phyloP scores from a whole-genome alignment of 2,329 filamentous ascomycete genomes.

The Cephalotrichum gorgonifer region DNA sequence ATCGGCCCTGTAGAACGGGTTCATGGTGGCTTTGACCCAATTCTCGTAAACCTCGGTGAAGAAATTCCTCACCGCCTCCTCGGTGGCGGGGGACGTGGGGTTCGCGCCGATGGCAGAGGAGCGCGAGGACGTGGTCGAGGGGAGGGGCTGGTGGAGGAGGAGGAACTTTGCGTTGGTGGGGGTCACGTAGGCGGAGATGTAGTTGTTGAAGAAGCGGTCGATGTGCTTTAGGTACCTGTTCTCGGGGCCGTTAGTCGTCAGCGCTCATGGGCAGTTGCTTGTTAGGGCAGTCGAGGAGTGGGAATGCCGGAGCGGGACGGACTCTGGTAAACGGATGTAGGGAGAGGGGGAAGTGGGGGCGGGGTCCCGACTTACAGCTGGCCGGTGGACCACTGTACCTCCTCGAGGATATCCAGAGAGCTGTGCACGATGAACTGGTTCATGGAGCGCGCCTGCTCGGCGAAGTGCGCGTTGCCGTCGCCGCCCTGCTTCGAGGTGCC shows the following conservation, averaged over 20 bases:
- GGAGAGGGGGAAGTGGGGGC: conserved; percentile 10
- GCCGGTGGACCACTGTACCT: conserved; percentile 84
- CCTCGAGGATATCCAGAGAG: conserved; percentile 88
- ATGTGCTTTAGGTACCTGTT: conserved; percentile 87
- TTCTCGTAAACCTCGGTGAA: conserved; percentile 93
- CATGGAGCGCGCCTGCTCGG: conserved; percentile 79
- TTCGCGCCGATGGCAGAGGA: conserved; percentile 71
- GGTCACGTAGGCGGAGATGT: conserved; percentile 90
- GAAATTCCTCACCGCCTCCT: conserved; percentile 92
- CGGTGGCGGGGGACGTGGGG: conserved; percentile 78
- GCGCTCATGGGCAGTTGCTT: background rate
- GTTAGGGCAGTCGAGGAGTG: background rate
- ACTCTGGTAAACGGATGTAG: background rate
- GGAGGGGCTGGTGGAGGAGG: conserved; percentile 72
- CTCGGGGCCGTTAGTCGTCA: conserved; percentile 3
- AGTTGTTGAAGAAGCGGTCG: conserved; percentile 93
- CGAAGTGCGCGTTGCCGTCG: conserved; percentile 83
- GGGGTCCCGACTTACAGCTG: conserved; percentile 53
- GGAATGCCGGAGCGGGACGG: background rate
- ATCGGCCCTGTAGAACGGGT: conserved; percentile 82
- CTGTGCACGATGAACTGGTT: conserved; percentile 97
- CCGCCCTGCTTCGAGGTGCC: conserved; percentile 93
- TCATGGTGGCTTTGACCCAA: conserved; percentile 97
- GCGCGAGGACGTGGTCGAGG: conserved; percentile 28
- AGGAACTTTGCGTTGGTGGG: conserved; percentile 89